phyloP scores from a whole-genome alignment of 805 yeast genomes.

The Ogataea methanolica region DNA sequence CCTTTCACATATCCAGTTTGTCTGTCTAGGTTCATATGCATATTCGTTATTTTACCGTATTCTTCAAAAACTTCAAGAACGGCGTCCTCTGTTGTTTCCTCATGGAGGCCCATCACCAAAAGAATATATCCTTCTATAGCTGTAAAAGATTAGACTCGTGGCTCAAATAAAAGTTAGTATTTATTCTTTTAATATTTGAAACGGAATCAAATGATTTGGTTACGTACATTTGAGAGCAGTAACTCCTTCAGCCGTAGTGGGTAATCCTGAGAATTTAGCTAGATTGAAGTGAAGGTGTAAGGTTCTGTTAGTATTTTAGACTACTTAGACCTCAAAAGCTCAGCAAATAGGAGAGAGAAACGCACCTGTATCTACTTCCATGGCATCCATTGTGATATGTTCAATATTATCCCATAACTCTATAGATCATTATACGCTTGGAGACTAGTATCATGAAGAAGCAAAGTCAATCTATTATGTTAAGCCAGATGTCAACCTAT shows the following conservation, averaged over 20 bases:
- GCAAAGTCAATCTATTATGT: too few species aligned
- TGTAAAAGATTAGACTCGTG: slow-evolving; percentile 2
- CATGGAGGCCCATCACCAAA: slow-evolving; percentile 36
- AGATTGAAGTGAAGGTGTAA: too few species aligned
- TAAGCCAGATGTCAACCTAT: too few species aligned
- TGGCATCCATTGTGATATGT: too few species aligned
- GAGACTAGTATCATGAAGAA: too few species aligned
- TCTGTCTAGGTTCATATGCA: slow-evolving; percentile 39
- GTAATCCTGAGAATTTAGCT: too few species aligned
- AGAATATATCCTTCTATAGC: slow-evolving; percentile 42
- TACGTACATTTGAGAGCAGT: slow-evolving; percentile 8
- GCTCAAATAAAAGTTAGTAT: neutral
- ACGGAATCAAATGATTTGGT: neutral
- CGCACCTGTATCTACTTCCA: too few species aligned
- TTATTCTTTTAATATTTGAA: neutral
- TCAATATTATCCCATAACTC: too few species aligned
- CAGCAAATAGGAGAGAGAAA: too few species aligned
- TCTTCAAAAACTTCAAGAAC: slow-evolving; percentile 37
- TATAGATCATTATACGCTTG: too few species aligned
- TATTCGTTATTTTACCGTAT: slow-evolving; percentile 32
- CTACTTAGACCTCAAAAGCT: too few species aligned
- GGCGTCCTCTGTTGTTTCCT: slow-evolving; percentile 43
- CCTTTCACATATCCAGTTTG: slow-evolving; percentile 41
- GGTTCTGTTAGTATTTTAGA: too few species aligned
- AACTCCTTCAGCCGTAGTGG: slow-evolving; percentile 4